Evolutionary conservation across 2,329 filamentous ascomycete species (phyloP), one percentile per base, ranked within the genome.

Genomic region (Penicillium verrucosum): DNA sequence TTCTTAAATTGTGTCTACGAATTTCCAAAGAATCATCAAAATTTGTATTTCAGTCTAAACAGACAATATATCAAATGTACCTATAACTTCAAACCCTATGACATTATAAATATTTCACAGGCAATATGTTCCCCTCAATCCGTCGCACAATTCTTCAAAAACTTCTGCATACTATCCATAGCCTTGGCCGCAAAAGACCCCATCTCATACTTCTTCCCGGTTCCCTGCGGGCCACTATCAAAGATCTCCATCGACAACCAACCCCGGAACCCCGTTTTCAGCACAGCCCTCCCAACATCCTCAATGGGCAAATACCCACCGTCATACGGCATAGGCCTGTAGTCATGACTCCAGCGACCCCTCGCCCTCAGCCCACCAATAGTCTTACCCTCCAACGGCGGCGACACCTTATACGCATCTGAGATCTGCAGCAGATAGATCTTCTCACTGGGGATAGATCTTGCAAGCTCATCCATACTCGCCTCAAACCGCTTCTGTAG

Each of bases 371-470:
- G 64, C 0, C 85, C 86, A 6, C 76, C 72, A 25, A 81, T 75
- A 34, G 83, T 78, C 43, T 81, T 71, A 4, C 78, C 74, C 23
- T 78, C 71, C 5, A 92, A 68, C 0, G 87, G 85, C 4, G 78
- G 73, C 0, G 78, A 75, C 37, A 85, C 80, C 63, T 81, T 84
- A 68, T 91, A 92, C 0, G 85, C 89, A 68, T 93, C 89, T 3
- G 83, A 88, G 51, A 92, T 86, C 69, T 92, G 89, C 3, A 92
- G 70, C 0, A 92, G 75, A 68, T 83, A 92, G 38, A 92, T 90
- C 75, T 89, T 91, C 2, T 89, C 84, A 0, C 80, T 73, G 0
- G 88, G 86, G 0, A 92, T 72, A 0, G 81, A 84, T 1, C 65
- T 68, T 0, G 78, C 74, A 1, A 92, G 78, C 43, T 85, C 80